Evolutionary conservation across 2,329 filamentous ascomycete species (phyloP), one percentile per base, ranked within the genome.

Genomic region (Botryotinia calthae): DNA sequence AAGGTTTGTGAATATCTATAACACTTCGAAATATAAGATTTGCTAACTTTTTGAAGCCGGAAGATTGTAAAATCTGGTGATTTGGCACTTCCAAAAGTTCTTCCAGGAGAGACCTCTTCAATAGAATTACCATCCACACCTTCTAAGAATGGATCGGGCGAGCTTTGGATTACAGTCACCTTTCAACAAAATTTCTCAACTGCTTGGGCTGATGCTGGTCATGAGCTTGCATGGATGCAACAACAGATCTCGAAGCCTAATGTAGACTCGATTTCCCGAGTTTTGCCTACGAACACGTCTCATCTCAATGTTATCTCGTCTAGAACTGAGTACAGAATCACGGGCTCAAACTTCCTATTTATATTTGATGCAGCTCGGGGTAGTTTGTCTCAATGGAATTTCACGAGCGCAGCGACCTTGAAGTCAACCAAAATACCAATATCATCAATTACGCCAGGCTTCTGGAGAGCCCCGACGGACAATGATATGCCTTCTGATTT

Each of bases 391-490:
- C 78, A 75, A 37, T 86, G 86, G 87, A 77, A 78, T 3, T 78
- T 81, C 28, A 78, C 81, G 58, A 46, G 48, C 40, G 16, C 54
- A 22, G 40, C 37, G 18, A 61, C 63, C 18, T 67, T 59, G 4
- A 44, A 54, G 42, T 51, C n/a, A 48, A 73, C 9, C 22, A 18
- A 70, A 44, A 42, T 34, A 73, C 46, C 34, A 18, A 58, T 64
- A 16, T 66, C 71, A 28, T 68, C 73, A n/a, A 62, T 73, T 25
- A 62, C 8, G 46, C 71, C 62, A 20, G 74, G 84, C 9, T 88
- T 92, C 81, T 91, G 89, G 85, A 87, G 90, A 7, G 87, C 90
- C 0, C 85, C 86, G 22, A 92, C 89, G 0, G 88, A 92, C 80
- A 92, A 92, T 76, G 90, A 92, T 77, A 82, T 83, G 0, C 84